Evolutionary conservation across 768 basidiomycete species (phyloP).

Genomic region (Cystobasidium tubakii): DNA sequence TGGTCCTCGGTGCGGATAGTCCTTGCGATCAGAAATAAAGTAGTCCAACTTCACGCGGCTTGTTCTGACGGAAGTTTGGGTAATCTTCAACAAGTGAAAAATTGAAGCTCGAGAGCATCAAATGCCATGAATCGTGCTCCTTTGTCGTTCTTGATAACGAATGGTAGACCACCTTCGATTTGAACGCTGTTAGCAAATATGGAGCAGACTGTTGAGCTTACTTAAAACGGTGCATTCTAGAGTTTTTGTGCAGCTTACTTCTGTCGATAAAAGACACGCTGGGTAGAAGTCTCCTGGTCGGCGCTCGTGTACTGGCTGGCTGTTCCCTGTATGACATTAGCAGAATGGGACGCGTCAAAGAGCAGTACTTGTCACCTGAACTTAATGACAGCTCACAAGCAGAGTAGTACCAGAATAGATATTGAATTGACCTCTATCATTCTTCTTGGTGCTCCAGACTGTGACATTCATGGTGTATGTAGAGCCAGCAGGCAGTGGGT

Average conservation of each 20-base stretch:
- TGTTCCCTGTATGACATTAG: neutral
- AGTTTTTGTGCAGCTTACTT: neutral
- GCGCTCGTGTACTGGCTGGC: neutral
- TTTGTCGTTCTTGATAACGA: conserved; percentile 16
- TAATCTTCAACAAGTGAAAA: conserved; percentile 1
- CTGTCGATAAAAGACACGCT: neutral
- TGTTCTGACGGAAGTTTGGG: too few relatives aligned
- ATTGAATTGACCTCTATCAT: conserved; percentile 11
- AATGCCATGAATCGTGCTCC: conserved; percentile 4
- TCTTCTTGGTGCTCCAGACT: conserved; percentile 4
- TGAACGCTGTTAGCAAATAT: neutral
- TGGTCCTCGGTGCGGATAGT: too few relatives aligned
- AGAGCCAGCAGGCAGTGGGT: neutral
- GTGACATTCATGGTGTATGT: neutral
- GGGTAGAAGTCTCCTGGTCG: neutral
- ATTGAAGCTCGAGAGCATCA: conserved; percentile 2
- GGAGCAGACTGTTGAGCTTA: too few relatives aligned
- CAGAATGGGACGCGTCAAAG: neutral
- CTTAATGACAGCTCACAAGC: neutral
- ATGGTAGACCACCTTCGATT: neutral
- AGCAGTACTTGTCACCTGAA: too few relatives aligned
- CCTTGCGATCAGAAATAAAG: too few relatives aligned
- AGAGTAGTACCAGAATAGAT: neutral
- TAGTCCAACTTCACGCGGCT: too few relatives aligned
- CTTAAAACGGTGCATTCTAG: neutral